A percentile compares a stretch with the other conserved stretches of the same genome.
Evolutionary conservation across 352 stramenopile species (phyloP).

Genomic region (Globisporangium nagaii): DNA sequence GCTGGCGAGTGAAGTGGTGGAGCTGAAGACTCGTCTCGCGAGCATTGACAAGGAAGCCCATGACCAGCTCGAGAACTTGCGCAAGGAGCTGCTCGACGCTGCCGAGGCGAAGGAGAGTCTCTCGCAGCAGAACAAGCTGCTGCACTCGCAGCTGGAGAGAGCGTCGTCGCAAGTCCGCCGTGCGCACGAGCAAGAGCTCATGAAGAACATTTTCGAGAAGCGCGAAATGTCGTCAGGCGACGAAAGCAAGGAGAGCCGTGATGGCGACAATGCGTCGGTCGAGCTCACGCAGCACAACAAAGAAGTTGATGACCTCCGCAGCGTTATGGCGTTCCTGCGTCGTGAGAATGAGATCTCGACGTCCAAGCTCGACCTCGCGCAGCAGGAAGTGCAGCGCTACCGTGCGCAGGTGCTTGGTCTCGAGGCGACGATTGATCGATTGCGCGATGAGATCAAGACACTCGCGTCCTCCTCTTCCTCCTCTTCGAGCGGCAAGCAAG

Average conservation of each 20-base stretch:
- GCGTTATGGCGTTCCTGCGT: conserved; percentile 64
- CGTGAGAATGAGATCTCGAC: conserved; percentile 59
- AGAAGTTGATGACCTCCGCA: conserved; percentile 66
- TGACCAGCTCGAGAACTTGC: conserved; percentile 27
- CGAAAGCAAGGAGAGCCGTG: background rate
- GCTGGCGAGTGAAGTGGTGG: conserved; percentile 25
- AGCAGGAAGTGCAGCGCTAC: conserved; percentile 62
- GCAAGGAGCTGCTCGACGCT: conserved; percentile 49
- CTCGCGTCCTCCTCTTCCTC: conserved; percentile 3
- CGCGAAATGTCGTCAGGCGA: background rate
- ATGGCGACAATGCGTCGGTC: background rate
- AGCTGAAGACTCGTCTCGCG: conserved; percentile 35
- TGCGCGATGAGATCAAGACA: conserved; percentile 58
- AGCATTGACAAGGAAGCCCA: conserved; percentile 32
- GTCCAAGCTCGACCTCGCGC: conserved; percentile 64
- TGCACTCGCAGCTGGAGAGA: conserved; percentile 69
- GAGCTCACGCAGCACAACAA: conserved; percentile 30
- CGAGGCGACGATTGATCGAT: conserved; percentile 48
- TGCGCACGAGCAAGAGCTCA: conserved; percentile 48
- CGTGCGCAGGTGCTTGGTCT: conserved; percentile 47
- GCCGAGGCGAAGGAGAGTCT: conserved; percentile 42
- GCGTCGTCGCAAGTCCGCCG: conserved; percentile 50
- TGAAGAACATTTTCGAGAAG: conserved; percentile 17
- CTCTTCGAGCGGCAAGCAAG: conserved; percentile 8
- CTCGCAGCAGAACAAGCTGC: conserved; percentile 61